These are phyloP conservation scores for Botrytis aclada DNA, from an alignment of 2,329 filamentous ascomycete genomes.

Conservation along the genomic window DNA sequence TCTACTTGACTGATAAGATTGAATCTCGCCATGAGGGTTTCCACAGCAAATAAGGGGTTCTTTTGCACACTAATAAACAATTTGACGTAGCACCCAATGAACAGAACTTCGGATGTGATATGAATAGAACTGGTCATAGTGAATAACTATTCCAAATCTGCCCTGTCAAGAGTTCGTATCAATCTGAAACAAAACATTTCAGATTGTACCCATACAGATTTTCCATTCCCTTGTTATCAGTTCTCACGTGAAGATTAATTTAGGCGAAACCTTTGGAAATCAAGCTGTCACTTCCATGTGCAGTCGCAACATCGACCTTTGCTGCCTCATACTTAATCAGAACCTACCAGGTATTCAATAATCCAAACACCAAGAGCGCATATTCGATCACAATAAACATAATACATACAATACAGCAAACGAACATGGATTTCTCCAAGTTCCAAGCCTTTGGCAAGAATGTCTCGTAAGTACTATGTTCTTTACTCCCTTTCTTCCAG, in stretches of 20 bases:
- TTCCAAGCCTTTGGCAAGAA: conserved; percentile 69
- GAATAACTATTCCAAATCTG: neutral
- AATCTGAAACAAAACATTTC: neutral
- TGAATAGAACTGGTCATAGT: neutral
- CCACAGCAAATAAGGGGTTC: neutral
- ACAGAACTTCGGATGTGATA: neutral
- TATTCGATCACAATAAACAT: neutral
- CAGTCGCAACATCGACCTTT: conserved; percentile 18
- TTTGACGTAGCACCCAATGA: neutral
- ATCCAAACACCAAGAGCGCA: neutral
- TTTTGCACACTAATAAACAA: no score
- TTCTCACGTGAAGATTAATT: conserved; percentile 12
- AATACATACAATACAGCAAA: neutral
- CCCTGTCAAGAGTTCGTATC: neutral
- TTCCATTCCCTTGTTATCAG: conserved; percentile 4
- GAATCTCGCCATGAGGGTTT: neutral
- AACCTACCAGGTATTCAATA: neutral
- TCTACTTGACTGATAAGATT: neutral
- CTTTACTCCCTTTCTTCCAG: conserved; percentile 28
- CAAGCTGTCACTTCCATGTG: conserved; percentile 12
- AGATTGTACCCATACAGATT: neutral
- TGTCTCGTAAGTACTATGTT: conserved; percentile 52
- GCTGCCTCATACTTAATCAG: conserved; percentile 13
- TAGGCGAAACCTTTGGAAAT: conserved; percentile 1
- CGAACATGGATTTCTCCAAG: conserved; percentile 57